phyloP scores from a whole-genome alignment of 805 yeast species.

The Yamadazyma paraphyllophila region DNA sequence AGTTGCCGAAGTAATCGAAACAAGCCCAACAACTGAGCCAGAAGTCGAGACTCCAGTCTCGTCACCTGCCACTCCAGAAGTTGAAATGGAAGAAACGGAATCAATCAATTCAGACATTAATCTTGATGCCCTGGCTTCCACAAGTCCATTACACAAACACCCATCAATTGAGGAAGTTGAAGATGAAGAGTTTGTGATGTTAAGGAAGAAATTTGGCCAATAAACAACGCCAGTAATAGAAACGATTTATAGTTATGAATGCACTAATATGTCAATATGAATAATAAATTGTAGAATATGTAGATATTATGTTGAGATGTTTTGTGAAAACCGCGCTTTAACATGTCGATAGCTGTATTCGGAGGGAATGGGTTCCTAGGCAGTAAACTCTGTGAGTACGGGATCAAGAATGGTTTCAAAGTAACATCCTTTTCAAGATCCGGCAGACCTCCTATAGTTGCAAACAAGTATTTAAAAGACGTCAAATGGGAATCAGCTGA shows the following conservation, averaged over 20 bases:
- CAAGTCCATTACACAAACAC: constrained; percentile 18
- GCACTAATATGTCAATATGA: background rate
- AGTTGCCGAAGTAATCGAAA: constrained; percentile 13
- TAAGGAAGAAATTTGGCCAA: constrained; percentile 37
- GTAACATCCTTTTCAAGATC: constrained; percentile 72
- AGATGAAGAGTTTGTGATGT: constrained; percentile 38
- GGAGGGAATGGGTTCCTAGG: constrained; percentile 92
- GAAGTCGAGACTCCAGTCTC: constrained; percentile 13
- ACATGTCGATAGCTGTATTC: constrained; percentile 54
- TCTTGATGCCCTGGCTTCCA: constrained; percentile 13
- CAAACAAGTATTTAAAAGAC: constrained; percentile 51
- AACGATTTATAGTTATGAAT: background rate
- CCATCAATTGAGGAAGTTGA: constrained; percentile 34
- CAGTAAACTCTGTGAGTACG: constrained; percentile 62
- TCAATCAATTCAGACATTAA: constrained; percentile 8
- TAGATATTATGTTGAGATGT: background rate
- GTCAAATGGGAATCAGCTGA: constrained; percentile 70
- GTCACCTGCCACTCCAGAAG: constrained; percentile 13
- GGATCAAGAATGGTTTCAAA: constrained; percentile 56
- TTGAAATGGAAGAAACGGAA: constrained; percentile 8
- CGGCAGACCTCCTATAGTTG: constrained; percentile 45
- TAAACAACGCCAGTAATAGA: constrained; percentile 2
- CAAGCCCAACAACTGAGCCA: constrained; percentile 7
- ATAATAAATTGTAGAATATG: background rate
- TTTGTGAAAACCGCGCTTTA: background rate